A percentile compares a stretch with the other conserved stretches of the same genome.
Evolutionary conservation across 371 early-diverging fungal species (phyloP).

Genomic region (Lichtheimia corymbifera): DNA sequence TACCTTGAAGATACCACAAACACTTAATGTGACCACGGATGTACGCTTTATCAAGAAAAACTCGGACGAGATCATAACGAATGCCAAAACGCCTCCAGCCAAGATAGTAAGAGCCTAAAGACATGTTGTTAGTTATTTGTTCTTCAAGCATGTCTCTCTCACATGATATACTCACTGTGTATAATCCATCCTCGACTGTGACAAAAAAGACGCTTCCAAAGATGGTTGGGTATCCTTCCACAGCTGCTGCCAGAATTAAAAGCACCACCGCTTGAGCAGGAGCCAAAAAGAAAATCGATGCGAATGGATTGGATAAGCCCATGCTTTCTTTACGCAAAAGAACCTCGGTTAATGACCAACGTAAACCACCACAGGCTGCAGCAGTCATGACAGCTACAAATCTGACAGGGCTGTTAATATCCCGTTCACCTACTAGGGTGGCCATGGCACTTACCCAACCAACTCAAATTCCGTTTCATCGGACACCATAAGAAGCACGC

Average conservation of each 20-base stretch:
- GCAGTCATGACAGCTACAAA: constrained; percentile 72
- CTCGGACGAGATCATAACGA: constrained; percentile 87
- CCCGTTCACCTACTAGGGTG: neutral
- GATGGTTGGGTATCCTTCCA: constrained; percentile 64
- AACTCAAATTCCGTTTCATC: constrained; percentile 76
- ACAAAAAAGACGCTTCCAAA: constrained; percentile 54
- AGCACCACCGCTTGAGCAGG: constrained; percentile 76
- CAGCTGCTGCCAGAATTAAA: constrained; percentile 58
- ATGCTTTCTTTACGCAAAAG: constrained; percentile 71
- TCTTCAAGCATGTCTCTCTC: neutral
- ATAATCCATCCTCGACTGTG: constrained; percentile 31
- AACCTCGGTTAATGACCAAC: constrained; percentile 90
- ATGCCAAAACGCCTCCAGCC: constrained; percentile 82
- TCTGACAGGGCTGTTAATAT: constrained; percentile 10
- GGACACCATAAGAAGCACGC: constrained; percentile 86
- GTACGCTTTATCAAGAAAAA: constrained; percentile 86
- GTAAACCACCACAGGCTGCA: constrained; percentile 81
- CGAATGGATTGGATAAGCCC: constrained; percentile 84
- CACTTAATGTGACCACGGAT: constrained; percentile 86
- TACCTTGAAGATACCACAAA: constrained; percentile 89
- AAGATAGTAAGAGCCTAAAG: constrained; percentile 36
- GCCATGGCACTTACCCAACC: constrained; percentile 48
- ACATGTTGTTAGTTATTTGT: neutral
- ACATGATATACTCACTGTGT: constrained; percentile 32
- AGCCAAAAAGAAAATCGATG: constrained; percentile 72